Base-by-base conservation (phyloP, 768 basidiomycete genomes). In the Trametes coccinea region DNA sequence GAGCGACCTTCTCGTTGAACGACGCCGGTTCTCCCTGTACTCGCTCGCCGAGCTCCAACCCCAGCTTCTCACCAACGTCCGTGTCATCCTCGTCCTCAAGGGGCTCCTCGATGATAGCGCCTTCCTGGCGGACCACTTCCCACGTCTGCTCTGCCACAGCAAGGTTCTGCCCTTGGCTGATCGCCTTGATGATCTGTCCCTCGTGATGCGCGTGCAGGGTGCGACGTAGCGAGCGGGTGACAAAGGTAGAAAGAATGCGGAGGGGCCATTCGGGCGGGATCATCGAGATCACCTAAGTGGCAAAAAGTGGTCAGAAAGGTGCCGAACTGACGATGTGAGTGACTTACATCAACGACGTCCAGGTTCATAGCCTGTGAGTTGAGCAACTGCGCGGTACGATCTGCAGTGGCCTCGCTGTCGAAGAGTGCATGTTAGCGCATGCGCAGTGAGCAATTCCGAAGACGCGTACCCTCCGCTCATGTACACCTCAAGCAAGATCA, bases 181-280 rank as follows among this genome's bases (percentile, higher is more conserved):
- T 80, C 16, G 85, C 84, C 73, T 92, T 95, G 59, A 95, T 72
- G 53, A 96, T 88, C 70, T 84, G 81, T 5, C 84, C 84, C 71
- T 94, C 89, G 48, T 88, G 85, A 22, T 77, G 74, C 11, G 80
- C 75, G 68, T 96, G 93, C 27, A 93, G 74, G 8, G 86, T 84
- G 64, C 90, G 80, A 27, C 92, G 83, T 60, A 94, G 83, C 3
- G 92, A 92, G 14, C 92, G 87, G 4, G 85, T 75, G 30, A 96
- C 77, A 78, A 96, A 95, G 4, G 87, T 84, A 0, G 91, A 85
- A 60, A 95, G 79, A 9, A 82, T 74, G 17, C 80, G 78, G 13
- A 95, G 75, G 1, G 93, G 84, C 93, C 94, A 96, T 30, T 83
- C 77, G 53, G 83, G 71, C 4, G 94, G 93, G 7, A 95, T 78